Evolutionary conservation across 129 eudicot species (phyloP).

Genomic region (Glebionis coronaria): DNA sequence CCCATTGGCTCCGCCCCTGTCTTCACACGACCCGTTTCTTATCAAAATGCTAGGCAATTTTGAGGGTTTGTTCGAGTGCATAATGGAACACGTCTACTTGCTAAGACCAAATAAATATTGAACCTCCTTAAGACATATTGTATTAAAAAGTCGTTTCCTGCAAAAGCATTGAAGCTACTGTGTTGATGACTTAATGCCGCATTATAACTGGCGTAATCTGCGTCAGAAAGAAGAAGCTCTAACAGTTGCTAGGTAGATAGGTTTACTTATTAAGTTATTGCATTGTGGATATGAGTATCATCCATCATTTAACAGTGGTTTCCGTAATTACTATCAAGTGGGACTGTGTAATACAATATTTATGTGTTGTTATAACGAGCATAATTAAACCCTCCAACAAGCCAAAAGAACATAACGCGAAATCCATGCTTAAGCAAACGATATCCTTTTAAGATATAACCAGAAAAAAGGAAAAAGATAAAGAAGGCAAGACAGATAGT

Average conservation of each 20-base stretch:
- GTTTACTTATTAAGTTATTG: too few relatives aligned
- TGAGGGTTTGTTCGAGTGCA: neutral
- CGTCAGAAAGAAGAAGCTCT: too few relatives aligned
- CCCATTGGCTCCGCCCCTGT: too few relatives aligned
- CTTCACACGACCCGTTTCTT: too few relatives aligned
- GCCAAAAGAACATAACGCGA: neutral
- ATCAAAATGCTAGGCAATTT: neutral
- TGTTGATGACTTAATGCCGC: too few relatives aligned
- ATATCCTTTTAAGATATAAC: neutral
- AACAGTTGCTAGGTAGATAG: too few relatives aligned
- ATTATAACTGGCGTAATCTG: too few relatives aligned
- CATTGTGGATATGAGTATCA: too few relatives aligned
- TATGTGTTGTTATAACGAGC: too few relatives aligned
- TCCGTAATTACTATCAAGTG: neutral
- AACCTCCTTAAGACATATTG: neutral
- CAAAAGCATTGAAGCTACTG: too few relatives aligned
- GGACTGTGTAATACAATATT: neutral
- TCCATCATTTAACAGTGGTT: neutral
- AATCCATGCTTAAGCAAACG: too few relatives aligned
- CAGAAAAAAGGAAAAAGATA: neutral
- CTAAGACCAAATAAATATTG: neutral
- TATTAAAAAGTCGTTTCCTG: too few relatives aligned
- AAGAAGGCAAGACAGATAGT: conserved; percentile 8
- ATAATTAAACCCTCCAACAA: conserved; percentile 1
- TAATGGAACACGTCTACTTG: neutral